Conservation (phyloP, 768 basidiomycete species). For the Mycena vitilis region DNA sequence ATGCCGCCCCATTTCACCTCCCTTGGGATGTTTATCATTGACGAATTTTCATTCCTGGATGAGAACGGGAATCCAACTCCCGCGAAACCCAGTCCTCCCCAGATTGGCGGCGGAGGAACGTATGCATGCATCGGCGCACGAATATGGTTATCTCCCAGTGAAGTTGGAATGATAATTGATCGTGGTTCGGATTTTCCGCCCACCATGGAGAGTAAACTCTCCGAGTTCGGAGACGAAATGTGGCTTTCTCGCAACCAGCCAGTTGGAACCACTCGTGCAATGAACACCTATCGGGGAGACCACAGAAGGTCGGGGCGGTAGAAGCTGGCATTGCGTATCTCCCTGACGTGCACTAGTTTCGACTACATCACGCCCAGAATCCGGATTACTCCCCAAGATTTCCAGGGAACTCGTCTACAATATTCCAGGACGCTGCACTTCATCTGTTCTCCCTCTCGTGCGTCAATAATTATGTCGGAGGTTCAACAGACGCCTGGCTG, state of each 20-base stretch:
- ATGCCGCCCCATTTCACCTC: constrained; percentile 60
- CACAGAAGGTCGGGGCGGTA: constrained; percentile 64
- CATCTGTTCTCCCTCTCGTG: constrained; percentile 85
- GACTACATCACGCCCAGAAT: constrained; percentile 80
- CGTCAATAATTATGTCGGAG: constrained; percentile 73
- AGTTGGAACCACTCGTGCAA: constrained; percentile 73
- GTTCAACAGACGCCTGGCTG: constrained; percentile 64
- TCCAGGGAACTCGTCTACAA: constrained; percentile 64
- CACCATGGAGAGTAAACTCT: constrained; percentile 63
- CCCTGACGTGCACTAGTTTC: constrained; percentile 62
- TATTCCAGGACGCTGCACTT: constrained; percentile 76
- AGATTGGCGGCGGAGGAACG: constrained; percentile 93
- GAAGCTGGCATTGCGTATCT: constrained; percentile 10
- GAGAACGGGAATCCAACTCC: constrained; percentile 62
- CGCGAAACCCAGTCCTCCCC: constrained; percentile 53
- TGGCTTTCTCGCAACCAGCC: constrained; percentile 80
- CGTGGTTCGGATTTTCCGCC: constrained; percentile 80
- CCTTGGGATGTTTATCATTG: constrained; percentile 94
- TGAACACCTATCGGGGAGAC: constrained; percentile 83
- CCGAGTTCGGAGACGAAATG: constrained; percentile 76
- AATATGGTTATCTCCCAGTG: constrained; percentile 76
- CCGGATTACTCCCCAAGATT: constrained; percentile 77
- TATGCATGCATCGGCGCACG: constrained; percentile 85
- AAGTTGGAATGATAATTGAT: constrained; percentile 88
- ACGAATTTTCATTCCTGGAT: constrained; percentile 76